Evolutionary conservation across 2,329 filamentous ascomycete genomes (phyloP).

Genomic region (Fusarium praegraminearum): DNA sequence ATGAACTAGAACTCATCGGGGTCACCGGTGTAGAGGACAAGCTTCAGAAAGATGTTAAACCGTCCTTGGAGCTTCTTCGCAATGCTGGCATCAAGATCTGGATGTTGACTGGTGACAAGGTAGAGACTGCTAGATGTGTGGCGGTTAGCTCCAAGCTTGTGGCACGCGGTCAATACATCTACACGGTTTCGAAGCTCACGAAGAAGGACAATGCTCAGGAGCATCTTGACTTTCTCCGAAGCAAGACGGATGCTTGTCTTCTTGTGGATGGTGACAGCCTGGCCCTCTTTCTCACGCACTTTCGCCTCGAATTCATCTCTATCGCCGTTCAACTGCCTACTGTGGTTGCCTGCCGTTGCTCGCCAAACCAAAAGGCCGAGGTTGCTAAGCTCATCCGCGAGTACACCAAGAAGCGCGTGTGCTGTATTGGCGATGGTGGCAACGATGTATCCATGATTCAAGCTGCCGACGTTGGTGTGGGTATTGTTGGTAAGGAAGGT

Average conservation of each 20-base stretch:
- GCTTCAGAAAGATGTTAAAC: slow-evolving; percentile 94
- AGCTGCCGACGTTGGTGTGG: slow-evolving; percentile 96
- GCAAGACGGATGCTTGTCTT: slow-evolving; percentile 87
- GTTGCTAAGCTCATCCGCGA: slow-evolving; percentile 90
- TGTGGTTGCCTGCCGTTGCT: slow-evolving; percentile 96
- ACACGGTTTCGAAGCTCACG: slow-evolving; percentile 88
- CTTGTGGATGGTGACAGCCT: slow-evolving; percentile 96
- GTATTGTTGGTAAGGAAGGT: slow-evolving; percentile 98
- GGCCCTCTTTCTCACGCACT: slow-evolving; percentile 83
- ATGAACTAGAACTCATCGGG: slow-evolving; percentile 90
- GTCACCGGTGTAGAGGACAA: slow-evolving; percentile 99
- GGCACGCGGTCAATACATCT: slow-evolving; percentile 92
- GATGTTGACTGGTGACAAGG: slow-evolving; percentile 99
- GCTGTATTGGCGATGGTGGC: slow-evolving; percentile 97
- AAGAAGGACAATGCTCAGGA: slow-evolving; percentile 88
- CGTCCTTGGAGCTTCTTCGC: slow-evolving; percentile 90
- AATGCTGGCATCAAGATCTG: slow-evolving; percentile 99
- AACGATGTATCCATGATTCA: slow-evolving; percentile 99
- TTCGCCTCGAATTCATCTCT: slow-evolving; percentile 86
- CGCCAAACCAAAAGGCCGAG: slow-evolving; percentile 96
- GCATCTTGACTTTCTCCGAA: slow-evolving; percentile 86
- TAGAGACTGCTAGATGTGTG: slow-evolving; percentile 96
- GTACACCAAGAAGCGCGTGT: slow-evolving; percentile 93
- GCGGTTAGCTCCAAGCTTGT: slow-evolving; percentile 96
- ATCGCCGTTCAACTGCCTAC: slow-evolving; percentile 88